phyloP scores from a whole-genome alignment of 2,329 filamentous ascomycete species.

The Pestalotiopsis sp. region DNA sequence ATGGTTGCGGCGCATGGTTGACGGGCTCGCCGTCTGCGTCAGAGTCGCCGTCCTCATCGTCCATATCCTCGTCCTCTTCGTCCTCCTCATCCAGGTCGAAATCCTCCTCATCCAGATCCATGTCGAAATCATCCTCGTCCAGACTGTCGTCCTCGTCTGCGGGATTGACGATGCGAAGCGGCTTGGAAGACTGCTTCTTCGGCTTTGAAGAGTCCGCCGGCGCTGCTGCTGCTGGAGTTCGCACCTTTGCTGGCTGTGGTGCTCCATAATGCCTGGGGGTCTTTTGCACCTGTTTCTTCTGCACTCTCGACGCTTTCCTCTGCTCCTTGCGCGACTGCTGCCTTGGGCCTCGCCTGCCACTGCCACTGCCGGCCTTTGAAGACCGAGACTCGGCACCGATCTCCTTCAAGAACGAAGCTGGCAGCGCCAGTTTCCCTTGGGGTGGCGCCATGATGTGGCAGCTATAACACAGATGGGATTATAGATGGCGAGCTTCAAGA shows the following conservation, averaged over 20 bases:
- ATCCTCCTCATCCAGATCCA: constrained; percentile 25
- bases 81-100: constrained; percentile 22
- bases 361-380: constrained; percentile 8
- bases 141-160: constrained; percentile 14
- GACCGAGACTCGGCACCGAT: constrained; percentile 33
- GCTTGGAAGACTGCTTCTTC: not conserved
- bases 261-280: not conserved
- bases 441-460: constrained; percentile 10
- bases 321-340: constrained; percentile 31
- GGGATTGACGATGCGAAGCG: constrained; percentile 8
- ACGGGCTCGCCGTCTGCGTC: constrained; percentile 79
- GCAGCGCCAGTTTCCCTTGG: constrained; percentile 40
- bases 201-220: constrained; percentile 12
- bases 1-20: constrained; percentile 16
- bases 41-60: constrained; percentile 44
- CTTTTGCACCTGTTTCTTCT: constrained; percentile 26
- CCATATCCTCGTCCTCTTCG: constrained; percentile 21
- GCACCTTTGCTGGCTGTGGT: not conserved
- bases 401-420: constrained; percentile 43
- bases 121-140: constrained; percentile 11
- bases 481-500: constrained; percentile 15
- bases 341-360: constrained; percentile 18
- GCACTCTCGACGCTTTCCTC: constrained; percentile 28
- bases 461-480: constrained; percentile 17
- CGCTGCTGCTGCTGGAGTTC: constrained; percentile 3